These are phyloP conservation scores for Globisporangium nunn DNA, from an alignment of 352 stramenopile species.

Conservation along the genomic window DNA sequence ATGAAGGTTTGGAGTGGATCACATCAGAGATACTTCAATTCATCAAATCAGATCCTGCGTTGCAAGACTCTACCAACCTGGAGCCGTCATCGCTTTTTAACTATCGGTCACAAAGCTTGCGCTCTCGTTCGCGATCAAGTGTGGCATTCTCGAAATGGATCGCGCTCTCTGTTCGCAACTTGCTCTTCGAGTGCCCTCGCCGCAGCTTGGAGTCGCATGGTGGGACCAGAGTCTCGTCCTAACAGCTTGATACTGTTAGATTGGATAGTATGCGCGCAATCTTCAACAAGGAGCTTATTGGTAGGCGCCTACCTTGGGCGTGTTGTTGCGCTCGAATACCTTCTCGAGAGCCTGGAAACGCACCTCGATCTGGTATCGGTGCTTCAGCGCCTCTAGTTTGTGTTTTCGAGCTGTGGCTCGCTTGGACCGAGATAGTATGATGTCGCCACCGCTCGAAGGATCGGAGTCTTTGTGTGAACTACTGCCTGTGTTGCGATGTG, in stretches of 20 bases:
- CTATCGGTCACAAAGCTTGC: neutral
- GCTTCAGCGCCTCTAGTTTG: constrained; percentile 46
- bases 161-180: neutral
- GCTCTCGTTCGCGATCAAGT: neutral
- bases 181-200: constrained; percentile 4
- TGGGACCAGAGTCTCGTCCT: neutral
- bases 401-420: constrained; percentile 25
- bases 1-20: neutral
- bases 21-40: neutral
- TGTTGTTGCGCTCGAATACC: constrained; percentile 37
- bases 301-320: constrained; percentile 22
- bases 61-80: neutral
- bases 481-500: constrained; percentile 2
- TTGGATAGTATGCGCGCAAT: too few species aligned
- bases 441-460: neutral
- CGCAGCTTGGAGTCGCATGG: neutral
- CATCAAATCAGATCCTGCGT: neutral
- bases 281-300: neutral
- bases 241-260: neutral
- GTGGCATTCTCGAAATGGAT: neutral
- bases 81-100: neutral
- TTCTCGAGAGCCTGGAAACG: constrained; percentile 57
- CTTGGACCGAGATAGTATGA: constrained; percentile 16
- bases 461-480: neutral
- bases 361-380: constrained; percentile 42